Evolutionary conservation across 257 asterid genomes (phyloP).

Genomic region (Knoxia roxburghii): DNA sequence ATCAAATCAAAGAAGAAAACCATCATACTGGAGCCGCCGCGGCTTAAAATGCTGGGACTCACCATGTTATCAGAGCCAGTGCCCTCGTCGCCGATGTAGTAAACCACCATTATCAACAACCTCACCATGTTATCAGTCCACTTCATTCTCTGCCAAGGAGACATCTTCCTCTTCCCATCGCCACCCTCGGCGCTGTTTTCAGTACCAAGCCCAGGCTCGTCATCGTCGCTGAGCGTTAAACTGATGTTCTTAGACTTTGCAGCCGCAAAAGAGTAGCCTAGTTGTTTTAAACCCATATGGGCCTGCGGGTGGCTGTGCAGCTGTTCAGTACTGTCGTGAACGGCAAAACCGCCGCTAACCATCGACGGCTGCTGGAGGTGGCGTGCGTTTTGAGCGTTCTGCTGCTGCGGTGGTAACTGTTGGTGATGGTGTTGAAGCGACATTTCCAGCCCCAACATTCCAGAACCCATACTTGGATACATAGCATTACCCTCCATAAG

Average conservation of each 20-base stretch:
- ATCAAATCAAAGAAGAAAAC: too few species aligned
- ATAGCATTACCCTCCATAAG: too few species aligned
- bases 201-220: conserved; percentile 47
- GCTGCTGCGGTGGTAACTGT: conserved; percentile 37
- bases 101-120: conserved; percentile 74
- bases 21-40: too few species aligned
- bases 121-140: too few species aligned
- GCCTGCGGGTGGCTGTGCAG: too few species aligned
- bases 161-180: conserved; percentile 47
- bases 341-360: too few species aligned
- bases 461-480: too few species aligned
- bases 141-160: conserved; percentile 94
- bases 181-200: conserved; percentile 46
- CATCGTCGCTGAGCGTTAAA: conserved; percentile 65
- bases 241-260: conserved; percentile 39
- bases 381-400: conserved; percentile 30
- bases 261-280: conserved; percentile 31
- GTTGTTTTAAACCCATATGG: conserved; percentile 30
- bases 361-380: conserved; percentile 25
- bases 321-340: too few species aligned
- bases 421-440: too few species aligned
- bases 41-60: too few species aligned
- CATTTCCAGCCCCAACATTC: too few species aligned
- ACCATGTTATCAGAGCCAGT: too few species aligned
- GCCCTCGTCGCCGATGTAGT: conserved; percentile 81